Conservation (phyloP, 2,329 filamentous ascomycete genomes). For the Uncinocarpus reesii region DNA sequence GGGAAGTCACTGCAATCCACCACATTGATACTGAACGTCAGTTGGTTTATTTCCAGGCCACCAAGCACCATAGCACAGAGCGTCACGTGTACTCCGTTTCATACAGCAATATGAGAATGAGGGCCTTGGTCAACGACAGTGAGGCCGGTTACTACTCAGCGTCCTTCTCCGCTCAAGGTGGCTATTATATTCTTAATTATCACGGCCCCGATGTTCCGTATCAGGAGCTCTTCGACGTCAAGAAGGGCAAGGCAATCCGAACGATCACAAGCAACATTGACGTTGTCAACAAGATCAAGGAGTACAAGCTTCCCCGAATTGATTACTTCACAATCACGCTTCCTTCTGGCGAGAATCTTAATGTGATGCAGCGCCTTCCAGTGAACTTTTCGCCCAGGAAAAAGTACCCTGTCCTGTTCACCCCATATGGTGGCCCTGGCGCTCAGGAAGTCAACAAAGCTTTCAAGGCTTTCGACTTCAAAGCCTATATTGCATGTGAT, state of each 20-base stretch:
- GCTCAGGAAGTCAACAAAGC: constrained; percentile 51
- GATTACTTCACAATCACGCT: constrained; percentile 54
- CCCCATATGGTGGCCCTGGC: constrained; percentile 57
- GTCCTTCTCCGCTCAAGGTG: constrained; percentile 52
- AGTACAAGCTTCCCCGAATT: constrained; percentile 54
- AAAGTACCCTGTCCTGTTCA: constrained; percentile 58
- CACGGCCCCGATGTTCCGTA: constrained; percentile 57
- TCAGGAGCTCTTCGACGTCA: constrained; percentile 52
- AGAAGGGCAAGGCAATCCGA: constrained; percentile 45
- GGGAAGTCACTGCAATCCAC: constrained; percentile 52
- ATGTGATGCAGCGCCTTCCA: constrained; percentile 56
- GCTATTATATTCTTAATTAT: constrained; percentile 58
- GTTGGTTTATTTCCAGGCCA: constrained; percentile 55
- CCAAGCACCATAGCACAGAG: constrained; percentile 56
- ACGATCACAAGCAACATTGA: constrained; percentile 52
- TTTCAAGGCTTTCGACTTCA: constrained; percentile 49
- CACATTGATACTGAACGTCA: constrained; percentile 49
- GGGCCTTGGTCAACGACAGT: constrained; percentile 51
- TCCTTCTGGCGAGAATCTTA: constrained; percentile 51
- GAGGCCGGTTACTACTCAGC: constrained; percentile 52
- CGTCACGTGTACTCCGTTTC: constrained; percentile 58
- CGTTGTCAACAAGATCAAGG: constrained; percentile 45
- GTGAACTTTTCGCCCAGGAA: constrained; percentile 52
- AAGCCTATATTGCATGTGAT: constrained; percentile 55
- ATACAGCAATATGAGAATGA: constrained; percentile 45